A percentile compares a stretch with the other conserved stretches of the same genome.
Conservation (phyloP, 331 rosid species). For the Malus hybrid region DNA sequence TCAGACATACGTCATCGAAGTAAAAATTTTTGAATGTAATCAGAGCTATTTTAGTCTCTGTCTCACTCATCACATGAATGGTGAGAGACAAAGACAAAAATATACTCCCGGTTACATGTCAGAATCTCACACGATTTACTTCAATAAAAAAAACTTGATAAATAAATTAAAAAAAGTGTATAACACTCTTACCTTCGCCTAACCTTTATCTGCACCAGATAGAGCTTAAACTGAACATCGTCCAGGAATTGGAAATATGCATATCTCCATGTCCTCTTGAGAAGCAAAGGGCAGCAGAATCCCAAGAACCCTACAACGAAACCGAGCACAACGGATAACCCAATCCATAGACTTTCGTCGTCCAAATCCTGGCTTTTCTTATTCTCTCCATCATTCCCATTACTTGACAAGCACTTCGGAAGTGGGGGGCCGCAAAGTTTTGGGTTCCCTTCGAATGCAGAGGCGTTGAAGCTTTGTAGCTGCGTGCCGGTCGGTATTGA, state of each 20-base stretch:
- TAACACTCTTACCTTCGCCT: background rate
- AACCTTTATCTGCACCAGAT: background rate
- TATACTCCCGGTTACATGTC: too few relatives aligned
- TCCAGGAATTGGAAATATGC: background rate
- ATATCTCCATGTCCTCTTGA: constrained; percentile 1
- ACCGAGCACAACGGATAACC: background rate
- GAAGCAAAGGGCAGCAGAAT: background rate
- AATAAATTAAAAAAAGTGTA: background rate
- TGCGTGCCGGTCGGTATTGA: background rate
- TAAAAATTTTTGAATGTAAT: too few relatives aligned
- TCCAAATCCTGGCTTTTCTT: background rate
- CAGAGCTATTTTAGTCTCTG: accelerated
- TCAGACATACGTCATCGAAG: accelerated
- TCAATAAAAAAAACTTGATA: background rate
- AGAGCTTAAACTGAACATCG: background rate
- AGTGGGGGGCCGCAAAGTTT: constrained; percentile 3
- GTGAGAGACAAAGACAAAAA: too few relatives aligned
- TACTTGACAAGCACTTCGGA: background rate
- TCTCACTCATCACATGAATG: too few relatives aligned
- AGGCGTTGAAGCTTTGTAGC: background rate
- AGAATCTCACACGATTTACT: too few relatives aligned
- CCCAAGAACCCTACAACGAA: background rate
- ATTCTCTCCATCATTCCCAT: background rate
- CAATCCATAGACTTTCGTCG: background rate
- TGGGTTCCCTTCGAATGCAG: background rate